Evolutionary conservation across 2,329 filamentous ascomycete species (phyloP).

Genomic region (Diaporthe ilicicola): DNA sequence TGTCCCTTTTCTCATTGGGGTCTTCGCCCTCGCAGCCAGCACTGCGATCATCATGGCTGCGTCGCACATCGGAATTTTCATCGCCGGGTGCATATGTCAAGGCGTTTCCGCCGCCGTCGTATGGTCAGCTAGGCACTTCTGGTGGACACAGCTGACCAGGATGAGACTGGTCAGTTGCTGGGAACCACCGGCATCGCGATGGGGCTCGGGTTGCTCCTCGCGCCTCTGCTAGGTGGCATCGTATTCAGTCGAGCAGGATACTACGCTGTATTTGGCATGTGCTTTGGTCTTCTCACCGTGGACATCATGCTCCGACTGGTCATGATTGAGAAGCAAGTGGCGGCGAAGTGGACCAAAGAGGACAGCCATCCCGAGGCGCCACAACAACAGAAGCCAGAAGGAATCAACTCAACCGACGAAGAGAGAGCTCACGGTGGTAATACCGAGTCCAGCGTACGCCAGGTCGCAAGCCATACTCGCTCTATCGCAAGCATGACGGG

Average conservation of each 20-base stretch:
- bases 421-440: not conserved
- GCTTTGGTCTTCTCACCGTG: conserved; percentile 26
- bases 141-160: conserved; percentile 27
- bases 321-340: conserved; percentile 27
- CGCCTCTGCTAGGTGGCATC: conserved; percentile 27
- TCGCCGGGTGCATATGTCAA: conserved; percentile 21
- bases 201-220: conserved; percentile 23
- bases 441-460: not conserved
- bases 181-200: conserved; percentile 27
- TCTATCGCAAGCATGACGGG: not conserved
- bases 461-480: not conserved
- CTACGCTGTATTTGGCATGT: conserved; percentile 22
- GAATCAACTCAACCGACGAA: not conserved
- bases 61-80: conserved; percentile 24
- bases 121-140: conserved; percentile 30
- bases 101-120: conserved; percentile 28
- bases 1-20: conserved; percentile 13
- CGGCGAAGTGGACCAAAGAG: not conserved
- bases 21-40: conserved; percentile 25
- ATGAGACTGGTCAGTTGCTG: conserved; percentile 26
- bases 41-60: conserved; percentile 25
- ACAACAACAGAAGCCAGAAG: not conserved
- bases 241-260: conserved; percentile 27
- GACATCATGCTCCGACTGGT: conserved; percentile 27
- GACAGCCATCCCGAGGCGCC: not conserved